Evolutionary conservation across 108 stramenopile genomes (phyloP).

Genomic region (Schizochytrium sp.): DNA sequence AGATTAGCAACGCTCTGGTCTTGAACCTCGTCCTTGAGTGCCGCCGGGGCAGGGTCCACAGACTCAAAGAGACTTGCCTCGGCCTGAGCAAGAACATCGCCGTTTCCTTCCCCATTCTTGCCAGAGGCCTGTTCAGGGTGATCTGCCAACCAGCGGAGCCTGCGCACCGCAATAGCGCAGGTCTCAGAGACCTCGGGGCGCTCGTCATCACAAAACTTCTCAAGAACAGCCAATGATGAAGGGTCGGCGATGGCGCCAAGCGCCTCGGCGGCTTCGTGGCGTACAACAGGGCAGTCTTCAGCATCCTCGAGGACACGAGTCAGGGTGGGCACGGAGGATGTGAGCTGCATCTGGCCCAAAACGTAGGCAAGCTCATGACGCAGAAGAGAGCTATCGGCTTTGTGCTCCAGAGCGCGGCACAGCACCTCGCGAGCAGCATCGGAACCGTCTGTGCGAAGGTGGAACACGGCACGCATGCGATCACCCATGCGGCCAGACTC

Average conservation of each 20-base stretch:
- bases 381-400: slow-evolving; percentile 84
- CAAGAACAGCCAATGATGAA: slow-evolving; percentile 68
- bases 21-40: slow-evolving; percentile 74
- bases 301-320: slow-evolving; percentile 73
- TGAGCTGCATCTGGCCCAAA: slow-evolving; percentile 91
- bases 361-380: slow-evolving; percentile 98
- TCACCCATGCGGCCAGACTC: slow-evolving; percentile 78
- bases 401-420: slow-evolving; percentile 70
- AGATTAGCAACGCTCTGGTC: slow-evolving; percentile 70
- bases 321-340: slow-evolving; percentile 74
- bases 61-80: slow-evolving; percentile 63
- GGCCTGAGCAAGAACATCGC: slow-evolving; percentile 77
- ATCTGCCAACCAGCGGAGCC: slow-evolving; percentile 79
- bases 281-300: slow-evolving; percentile 86
- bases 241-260: slow-evolving; percentile 76
- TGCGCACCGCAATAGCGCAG: slow-evolving; percentile 86
- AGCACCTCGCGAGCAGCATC: slow-evolving; percentile 68
- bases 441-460: slow-evolving; percentile 72
- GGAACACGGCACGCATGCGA: slow-evolving; percentile 91
- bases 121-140: slow-evolving; percentile 49
- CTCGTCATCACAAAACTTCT: slow-evolving; percentile 64
- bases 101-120: slow-evolving; percentile 67
- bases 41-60: slow-evolving; percentile 74
- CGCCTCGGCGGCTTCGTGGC: slow-evolving; percentile 91
- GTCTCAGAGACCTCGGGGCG: slow-evolving; percentile 89